A percentile compares a stretch with the other conserved stretches of the same genome.
Conservation (phyloP, 441 rosid genomes). For the Flueggea neowawraea region DNA sequence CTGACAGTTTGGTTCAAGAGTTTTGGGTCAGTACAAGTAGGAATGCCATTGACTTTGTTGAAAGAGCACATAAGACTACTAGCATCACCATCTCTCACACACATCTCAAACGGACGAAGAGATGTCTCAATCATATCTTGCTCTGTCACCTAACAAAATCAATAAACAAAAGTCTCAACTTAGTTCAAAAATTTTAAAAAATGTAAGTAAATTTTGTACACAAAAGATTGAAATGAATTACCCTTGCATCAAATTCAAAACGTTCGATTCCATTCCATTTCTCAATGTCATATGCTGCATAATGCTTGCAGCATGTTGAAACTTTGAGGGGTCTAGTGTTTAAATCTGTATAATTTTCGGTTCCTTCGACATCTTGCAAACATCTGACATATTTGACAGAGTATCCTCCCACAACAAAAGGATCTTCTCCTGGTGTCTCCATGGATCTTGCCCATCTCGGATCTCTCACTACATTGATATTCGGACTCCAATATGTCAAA, state of each 20-base stretch:
- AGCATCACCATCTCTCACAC: conserved; percentile 59
- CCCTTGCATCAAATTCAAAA: conserved; percentile 50
- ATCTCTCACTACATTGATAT: conserved; percentile 46
- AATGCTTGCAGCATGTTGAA: conserved; percentile 70
- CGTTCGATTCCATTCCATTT: conserved; percentile 51
- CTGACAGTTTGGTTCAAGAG: conserved; percentile 40
- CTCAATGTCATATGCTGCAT: conserved; percentile 65
- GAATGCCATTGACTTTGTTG: conserved; percentile 59
- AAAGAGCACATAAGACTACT: conserved; percentile 76
- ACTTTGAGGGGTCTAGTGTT: conserved; percentile 42
- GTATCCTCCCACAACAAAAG: conserved; percentile 38
- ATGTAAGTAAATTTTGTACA: neutral
- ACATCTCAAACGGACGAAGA: conserved; percentile 59
- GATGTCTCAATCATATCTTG: conserved; percentile 70
- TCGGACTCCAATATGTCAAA: conserved; percentile 49
- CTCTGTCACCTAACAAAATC: conserved; percentile 35
- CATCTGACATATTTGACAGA: conserved; percentile 52
- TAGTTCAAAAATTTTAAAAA: neutral
- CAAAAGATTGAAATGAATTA: conserved; percentile 11
- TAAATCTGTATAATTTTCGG: neutral
- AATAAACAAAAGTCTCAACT: neutral
- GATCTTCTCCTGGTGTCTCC: conserved; percentile 60
- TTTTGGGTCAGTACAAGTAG: conserved; percentile 61
- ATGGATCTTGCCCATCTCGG: conserved; percentile 55
- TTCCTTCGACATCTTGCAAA: conserved; percentile 36